Base-by-base conservation (phyloP, 116 monocot genomes). In the Thalassia testudinum region DNA sequence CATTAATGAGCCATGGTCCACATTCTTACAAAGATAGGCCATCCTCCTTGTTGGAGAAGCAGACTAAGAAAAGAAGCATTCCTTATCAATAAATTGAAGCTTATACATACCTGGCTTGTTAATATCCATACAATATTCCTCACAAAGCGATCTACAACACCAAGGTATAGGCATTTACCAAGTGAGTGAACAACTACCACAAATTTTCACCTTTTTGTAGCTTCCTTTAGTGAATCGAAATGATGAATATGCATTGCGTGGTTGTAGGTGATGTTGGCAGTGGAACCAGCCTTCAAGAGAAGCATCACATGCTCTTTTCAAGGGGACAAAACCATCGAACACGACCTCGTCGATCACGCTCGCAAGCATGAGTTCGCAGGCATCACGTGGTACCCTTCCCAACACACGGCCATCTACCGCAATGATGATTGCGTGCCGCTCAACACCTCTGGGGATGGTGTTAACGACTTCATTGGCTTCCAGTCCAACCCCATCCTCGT, bases 321-420 rank as follows among this genome's bases (percentile, higher is more conserved):
- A 63, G 26, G 73, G 28, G 83, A 82, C 26, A 50, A 21, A 3
- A 0, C n/a, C 12, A 42, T 88, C 17, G 65, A 79, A 66, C 65
- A 76, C 17, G 71, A 82, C 5, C 76, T 79, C 56, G 18, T 54
- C 1, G 60, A 71, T 26, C 58, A 59, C 26, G 76, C 76, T 1
- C 18, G 38, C 20, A 28, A 40, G 27, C 82, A 88, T 21, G 87
- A 88, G 68, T 88, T 82, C 27, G 70, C 73, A 0, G 87, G 82
- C 63, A 76, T 82, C 51, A 79, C 79, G 21, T 88, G 87, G 87
- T 88, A 73, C 30, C 79, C 83, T 11, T 88, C 83, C 1, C 78
- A 82, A 50, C 57, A 61, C 40, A 43, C 47, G 23, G 87, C 73
- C 0, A 76, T 76, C 0, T 88, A 82, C 68, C 57, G 79, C 30